These are phyloP conservation scores for Pneumocystis sp. DNA, from an alignment of 1,139 yeast species.

Conservation along the genomic window DNA sequence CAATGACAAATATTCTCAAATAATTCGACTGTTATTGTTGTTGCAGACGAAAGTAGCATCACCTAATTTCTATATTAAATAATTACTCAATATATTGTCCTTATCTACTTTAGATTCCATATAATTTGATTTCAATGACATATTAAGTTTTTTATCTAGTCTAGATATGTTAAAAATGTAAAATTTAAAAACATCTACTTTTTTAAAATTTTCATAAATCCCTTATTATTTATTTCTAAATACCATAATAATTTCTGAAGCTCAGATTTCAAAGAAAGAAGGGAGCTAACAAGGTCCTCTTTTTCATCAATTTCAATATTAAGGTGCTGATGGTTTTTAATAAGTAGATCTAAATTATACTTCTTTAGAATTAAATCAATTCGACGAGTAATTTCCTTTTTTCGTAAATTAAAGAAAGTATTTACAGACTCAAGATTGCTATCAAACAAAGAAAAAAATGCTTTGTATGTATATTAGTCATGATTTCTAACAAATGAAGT, in stretches of 20 bases:
- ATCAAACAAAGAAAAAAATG: conserved; percentile 67
- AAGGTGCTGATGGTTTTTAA: conserved; percentile 8
- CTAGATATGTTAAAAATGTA: conserved; percentile 9
- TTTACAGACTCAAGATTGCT: conserved; percentile 72
- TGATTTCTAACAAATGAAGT: not conserved
- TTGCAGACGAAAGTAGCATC: conserved; percentile 60
- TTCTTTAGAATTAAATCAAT: conserved; percentile 20
- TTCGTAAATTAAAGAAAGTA: conserved; percentile 58
- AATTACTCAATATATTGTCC: not conserved
- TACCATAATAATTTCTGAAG: conserved; percentile 76
- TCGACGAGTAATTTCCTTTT: conserved; percentile 51
- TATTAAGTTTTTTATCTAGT: conserved; percentile 72
- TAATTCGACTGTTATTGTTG: conserved; percentile 40
- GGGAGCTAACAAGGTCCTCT: conserved; percentile 61
- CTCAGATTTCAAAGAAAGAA: conserved; percentile 63
- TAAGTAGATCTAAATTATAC: conserved; percentile 11
- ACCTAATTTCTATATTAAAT: conserved; percentile 20
- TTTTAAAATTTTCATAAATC: conserved; percentile 76
- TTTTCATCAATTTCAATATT: conserved; percentile 46
- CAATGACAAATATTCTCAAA: conserved; percentile 43
- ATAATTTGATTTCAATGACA: conserved; percentile 51
- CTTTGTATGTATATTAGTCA: conserved; percentile 25
- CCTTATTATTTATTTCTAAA: conserved; percentile 84
- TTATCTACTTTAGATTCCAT: conserved; percentile 42
- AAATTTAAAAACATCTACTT: conserved; percentile 26